phyloP scores from a whole-genome alignment of 768 basidiomycete species.

The Termitomyces sp. region DNA sequence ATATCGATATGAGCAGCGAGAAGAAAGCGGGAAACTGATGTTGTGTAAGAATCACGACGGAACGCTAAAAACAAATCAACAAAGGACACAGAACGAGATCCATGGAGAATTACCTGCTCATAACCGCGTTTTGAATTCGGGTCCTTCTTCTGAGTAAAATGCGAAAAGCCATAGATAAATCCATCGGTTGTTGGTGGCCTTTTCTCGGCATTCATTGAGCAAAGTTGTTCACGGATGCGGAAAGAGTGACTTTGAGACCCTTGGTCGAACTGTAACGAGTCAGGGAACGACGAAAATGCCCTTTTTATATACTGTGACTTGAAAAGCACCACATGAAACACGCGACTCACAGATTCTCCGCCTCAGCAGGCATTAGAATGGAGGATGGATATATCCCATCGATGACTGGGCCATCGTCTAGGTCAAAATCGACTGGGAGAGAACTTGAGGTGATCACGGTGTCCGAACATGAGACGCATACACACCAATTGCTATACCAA shows the following conservation, averaged over 20 bases:
- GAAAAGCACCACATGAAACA: not conserved
- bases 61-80: slow-evolving; percentile 42
- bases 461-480: slow-evolving; percentile 3
- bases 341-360: slow-evolving; percentile 77
- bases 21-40: slow-evolving; percentile 83
- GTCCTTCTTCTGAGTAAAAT: slow-evolving; percentile 73
- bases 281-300: slow-evolving; percentile 90
- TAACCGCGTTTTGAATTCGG: slow-evolving; percentile 71
- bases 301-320: slow-evolving; percentile 35
- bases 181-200: slow-evolving; percentile 49
- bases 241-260: slow-evolving; percentile 85
- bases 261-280: slow-evolving; percentile 82
- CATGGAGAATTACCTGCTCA: slow-evolving; percentile 51
- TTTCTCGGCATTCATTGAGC: slow-evolving; percentile 21
- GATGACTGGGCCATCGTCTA: slow-evolving; percentile 82
- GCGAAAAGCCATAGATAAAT: slow-evolving; percentile 73
- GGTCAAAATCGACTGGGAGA: slow-evolving; percentile 75
- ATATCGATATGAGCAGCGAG: slow-evolving; percentile 55
- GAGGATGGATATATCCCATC: slow-evolving; percentile 66
- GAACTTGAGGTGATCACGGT: slow-evolving; percentile 1
- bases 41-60: slow-evolving; percentile 78
- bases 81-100: slow-evolving; percentile 2
- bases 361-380: slow-evolving; percentile 60
- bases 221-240: slow-evolving; percentile 60
- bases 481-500: slow-evolving; percentile 64